phyloP scores from a whole-genome alignment of 768 basidiomycete genomes.

The Gloeopeniophorella convolvens region DNA sequence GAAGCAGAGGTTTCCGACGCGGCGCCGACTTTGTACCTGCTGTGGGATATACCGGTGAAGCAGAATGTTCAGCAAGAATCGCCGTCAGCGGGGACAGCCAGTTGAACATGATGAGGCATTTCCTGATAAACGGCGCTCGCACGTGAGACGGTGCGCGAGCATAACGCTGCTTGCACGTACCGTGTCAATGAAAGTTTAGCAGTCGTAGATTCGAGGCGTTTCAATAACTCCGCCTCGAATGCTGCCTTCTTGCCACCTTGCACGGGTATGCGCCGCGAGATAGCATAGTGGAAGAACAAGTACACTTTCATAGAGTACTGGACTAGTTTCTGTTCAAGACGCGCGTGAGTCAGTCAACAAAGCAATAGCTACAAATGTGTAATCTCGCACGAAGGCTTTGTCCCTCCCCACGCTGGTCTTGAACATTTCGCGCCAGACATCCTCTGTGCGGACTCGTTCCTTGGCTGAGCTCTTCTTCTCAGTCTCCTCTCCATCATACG shows the following conservation, averaged over 20 bases:
- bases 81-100: constrained; percentile 73
- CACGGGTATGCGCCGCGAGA: constrained; percentile 42
- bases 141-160: background rate
- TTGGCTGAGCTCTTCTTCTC: constrained; percentile 29
- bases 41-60: constrained; percentile 55
- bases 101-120: constrained; percentile 76
- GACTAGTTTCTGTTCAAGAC: constrained; percentile 62
- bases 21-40: constrained; percentile 25
- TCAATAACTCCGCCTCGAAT: constrained; percentile 53
- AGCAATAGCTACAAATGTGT: background rate
- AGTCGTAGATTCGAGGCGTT: constrained; percentile 54
- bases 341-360: background rate
- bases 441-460: constrained; percentile 48
- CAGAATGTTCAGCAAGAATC: constrained; percentile 62
- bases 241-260: constrained; percentile 38
- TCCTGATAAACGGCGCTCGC: constrained; percentile 38
- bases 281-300: constrained; percentile 58
- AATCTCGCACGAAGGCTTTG: constrained; percentile 68
- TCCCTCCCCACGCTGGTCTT: constrained; percentile 75
- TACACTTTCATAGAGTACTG: constrained; percentile 78
- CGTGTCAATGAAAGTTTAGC: constrained; percentile 71
- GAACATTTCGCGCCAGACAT: constrained; percentile 77
- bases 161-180: constrained; percentile 32
- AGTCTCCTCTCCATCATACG: constrained; percentile 30
- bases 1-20: constrained; percentile 52